A percentile compares a stretch with the other conserved stretches of the same genome.
phyloP scores from a whole-genome alignment of 768 basidiomycete species.

The Suillus lakei region DNA sequence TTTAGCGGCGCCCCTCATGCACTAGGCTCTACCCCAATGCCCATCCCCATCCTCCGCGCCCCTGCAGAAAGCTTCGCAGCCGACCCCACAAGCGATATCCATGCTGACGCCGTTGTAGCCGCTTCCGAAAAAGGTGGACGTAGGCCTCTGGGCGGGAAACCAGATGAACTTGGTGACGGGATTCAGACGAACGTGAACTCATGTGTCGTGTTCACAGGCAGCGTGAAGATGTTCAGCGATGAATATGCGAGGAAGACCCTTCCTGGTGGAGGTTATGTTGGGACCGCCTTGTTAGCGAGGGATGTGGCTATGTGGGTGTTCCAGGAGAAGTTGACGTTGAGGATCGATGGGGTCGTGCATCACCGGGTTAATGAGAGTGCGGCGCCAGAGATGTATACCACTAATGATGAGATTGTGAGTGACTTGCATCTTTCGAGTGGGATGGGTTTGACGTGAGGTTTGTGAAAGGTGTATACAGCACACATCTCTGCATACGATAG shows the following conservation, averaged over 20 bases:
- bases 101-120: conserved; percentile 68
- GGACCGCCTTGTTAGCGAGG: conserved; percentile 73
- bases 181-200: conserved; percentile 84
- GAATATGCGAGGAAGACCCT: conserved; percentile 69
- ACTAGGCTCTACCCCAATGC: conserved; percentile 72
- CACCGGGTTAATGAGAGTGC: conserved; percentile 66
- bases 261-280: conserved; percentile 62
- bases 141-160: conserved; percentile 84
- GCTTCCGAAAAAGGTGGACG: conserved; percentile 75
- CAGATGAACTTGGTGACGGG: conserved; percentile 80
- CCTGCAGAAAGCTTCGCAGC: conserved; percentile 77
- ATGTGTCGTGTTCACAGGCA: conserved; percentile 81
- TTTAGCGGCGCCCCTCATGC: conserved; percentile 75
- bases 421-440: neutral
- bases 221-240: conserved; percentile 80
- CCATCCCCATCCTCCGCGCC: conserved; percentile 83
- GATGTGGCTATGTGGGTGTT: conserved; percentile 91
- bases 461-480: conserved; percentile 68
- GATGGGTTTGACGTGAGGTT: conserved; percentile 12
- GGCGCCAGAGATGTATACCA: conserved; percentile 78
- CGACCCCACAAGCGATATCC: conserved; percentile 54
- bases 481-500: conserved; percentile 74
- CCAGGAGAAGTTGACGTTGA: conserved; percentile 82
- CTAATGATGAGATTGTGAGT: conserved; percentile 81
- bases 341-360: conserved; percentile 77